Percentiles rank a stretch among this genome's conserved stretches.
Evolutionary conservation across 78 protist genomes (phyloP).

Genomic region (Parvularia atlantis): DNA sequence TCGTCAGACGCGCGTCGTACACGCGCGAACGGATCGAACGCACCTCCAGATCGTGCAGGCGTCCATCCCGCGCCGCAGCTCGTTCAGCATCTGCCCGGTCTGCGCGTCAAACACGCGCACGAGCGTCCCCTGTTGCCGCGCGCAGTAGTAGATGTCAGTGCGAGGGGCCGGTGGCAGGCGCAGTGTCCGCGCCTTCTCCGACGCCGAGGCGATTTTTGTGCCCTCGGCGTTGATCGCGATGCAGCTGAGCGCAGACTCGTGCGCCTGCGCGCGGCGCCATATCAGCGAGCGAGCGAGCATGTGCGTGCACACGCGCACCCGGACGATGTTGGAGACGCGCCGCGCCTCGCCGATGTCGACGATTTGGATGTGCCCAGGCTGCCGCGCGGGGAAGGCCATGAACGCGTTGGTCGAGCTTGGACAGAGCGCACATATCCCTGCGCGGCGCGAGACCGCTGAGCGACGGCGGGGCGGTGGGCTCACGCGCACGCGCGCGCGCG

Average conservation of each 20-base stretch:
- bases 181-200: slow-evolving; percentile 48
- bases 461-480: too few species aligned
- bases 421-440: slow-evolving; percentile 59
- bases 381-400: slow-evolving; percentile 50
- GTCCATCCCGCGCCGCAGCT: slow-evolving; percentile 85
- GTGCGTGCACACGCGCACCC: not conserved
- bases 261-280: slow-evolving; percentile 46
- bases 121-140: slow-evolving; percentile 65
- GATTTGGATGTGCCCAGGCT: slow-evolving; percentile 43
- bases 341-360: slow-evolving; percentile 32
- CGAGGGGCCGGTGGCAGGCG: not conserved
- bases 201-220: slow-evolving; percentile 80
- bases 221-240: slow-evolving; percentile 81
- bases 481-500: not conserved
- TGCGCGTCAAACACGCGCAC: slow-evolving; percentile 82
- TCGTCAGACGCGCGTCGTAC: too few species aligned
- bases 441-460: not conserved
- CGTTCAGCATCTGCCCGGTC: slow-evolving; percentile 57
- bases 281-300: not conserved
- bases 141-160: not conserved
- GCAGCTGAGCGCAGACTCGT: slow-evolving; percentile 51
- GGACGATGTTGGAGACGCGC: not conserved
- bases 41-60: slow-evolving; percentile 57
- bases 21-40: not conserved
- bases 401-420: slow-evolving; percentile 40